Evolutionary conservation across 768 basidiomycete species (phyloP), one percentile per base, ranked within the genome.

Genomic region (Trametes meyenii): DNA sequence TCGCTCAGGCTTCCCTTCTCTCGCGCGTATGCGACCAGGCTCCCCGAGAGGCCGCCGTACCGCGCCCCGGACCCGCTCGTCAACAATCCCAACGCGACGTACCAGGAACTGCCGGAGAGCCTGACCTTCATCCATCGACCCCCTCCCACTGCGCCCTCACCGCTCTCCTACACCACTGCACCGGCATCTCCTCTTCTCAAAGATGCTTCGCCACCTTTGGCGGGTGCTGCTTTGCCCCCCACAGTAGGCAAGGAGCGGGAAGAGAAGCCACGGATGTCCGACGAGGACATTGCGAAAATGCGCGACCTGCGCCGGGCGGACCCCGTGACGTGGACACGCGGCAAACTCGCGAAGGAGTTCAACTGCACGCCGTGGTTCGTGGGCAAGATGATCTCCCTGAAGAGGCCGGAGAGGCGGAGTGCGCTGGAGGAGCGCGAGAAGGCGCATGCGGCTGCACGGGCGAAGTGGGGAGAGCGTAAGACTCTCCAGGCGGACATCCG

Each of bases 101-200:
- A 68, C 66, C 39, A 66, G 43, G 42, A 60, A 10, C 67, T 70
- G 33, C 60, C 65, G 6, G 64, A 65, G 36, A 77, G 81, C 61
- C 73, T 92, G 57, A 90, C 90, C 0, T 94, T 94, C 72, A 86
- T 94, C 60, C 90, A 91, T 71, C 86, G 92, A 44, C 89, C 89
- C n/a, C 92, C 92, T 0, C 89, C 92, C 0, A 85, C 88, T 11
- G 83, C 86, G 11, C 88, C 89, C 10, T 80, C 90, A 17, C 90
- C 91, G 3, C 77, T 79, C 61, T 94, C 92, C 19, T 82, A 86
- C 58, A 87, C 85, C 5, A 85, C 84, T 5, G 77, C 81, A 10
- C 92, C 92, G 11, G 74, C 82, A 6, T 94, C 92, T 0, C 89
- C 92, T 0, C 78, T 94, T 5, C 81, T 94, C 16, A 77, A 77